Conservation (phyloP, 495 filamentous ascomycete species). For the Talaromyces trachyspermus region DNA sequence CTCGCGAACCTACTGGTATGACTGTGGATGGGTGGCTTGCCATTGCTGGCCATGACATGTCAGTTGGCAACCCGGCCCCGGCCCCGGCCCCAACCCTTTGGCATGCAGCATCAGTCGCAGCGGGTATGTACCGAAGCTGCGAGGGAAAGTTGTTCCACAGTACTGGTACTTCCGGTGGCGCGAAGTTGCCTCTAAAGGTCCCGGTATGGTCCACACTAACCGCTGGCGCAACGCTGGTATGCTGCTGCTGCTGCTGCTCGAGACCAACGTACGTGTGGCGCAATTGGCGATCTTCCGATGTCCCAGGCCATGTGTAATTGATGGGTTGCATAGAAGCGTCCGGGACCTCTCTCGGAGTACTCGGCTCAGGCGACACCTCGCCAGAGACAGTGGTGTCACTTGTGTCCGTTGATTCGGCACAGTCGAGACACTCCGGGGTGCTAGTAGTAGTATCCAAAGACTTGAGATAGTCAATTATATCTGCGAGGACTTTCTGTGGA, state of each 20-base stretch:
- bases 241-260: not conserved
- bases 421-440: not conserved
- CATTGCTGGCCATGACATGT: not conserved
- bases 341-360: not conserved
- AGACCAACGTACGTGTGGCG: not conserved
- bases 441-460: conserved; percentile 1
- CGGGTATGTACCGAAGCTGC: not conserved
- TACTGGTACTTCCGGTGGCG: not conserved
- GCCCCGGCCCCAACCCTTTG: not conserved
- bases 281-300: not conserved
- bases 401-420: not conserved
- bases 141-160: not conserved
- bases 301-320: not conserved
- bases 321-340: not conserved
- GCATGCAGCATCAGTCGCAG: not conserved
- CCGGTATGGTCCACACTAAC: not conserved
- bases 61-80: not conserved
- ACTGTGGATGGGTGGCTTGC: not conserved
- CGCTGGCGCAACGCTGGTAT: not conserved
- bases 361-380: not conserved
- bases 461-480: conserved; percentile 6
- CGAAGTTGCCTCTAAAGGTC: not conserved
- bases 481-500: conserved; percentile 5
- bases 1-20: not conserved
- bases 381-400: conserved; percentile 4